Percentiles rank a stretch among this genome's conserved stretches.
Evolutionary conservation across 306 rosid species (phyloP).

Genomic region (Herpetospermum pedunculosum): DNA sequence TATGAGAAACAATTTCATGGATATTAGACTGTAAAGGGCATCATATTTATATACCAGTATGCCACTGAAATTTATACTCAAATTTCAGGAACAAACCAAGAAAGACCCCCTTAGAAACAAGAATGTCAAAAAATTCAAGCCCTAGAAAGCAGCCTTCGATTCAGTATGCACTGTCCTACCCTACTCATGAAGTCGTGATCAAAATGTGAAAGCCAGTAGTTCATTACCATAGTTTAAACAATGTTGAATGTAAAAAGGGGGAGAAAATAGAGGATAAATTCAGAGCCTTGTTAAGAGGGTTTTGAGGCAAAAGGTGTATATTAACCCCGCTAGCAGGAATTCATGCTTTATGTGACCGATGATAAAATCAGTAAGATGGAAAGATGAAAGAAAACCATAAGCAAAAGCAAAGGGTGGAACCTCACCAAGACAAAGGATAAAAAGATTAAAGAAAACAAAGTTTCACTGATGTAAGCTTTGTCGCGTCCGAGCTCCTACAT

Average conservation of each 20-base stretch:
- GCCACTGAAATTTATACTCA: background rate
- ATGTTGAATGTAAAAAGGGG: background rate
- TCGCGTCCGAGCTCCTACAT: constrained; percentile 64
- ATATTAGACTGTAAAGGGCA: background rate
- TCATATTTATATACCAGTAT: background rate
- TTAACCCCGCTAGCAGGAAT: background rate
- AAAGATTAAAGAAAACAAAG: constrained; percentile 48
- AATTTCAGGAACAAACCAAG: background rate
- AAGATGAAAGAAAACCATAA: background rate
- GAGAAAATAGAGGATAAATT: background rate
- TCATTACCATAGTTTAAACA: background rate
- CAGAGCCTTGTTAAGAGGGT: background rate
- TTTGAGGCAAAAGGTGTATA: background rate
- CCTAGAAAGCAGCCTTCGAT: background rate
- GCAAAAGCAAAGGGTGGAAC: background rate
- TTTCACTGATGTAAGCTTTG: constrained; percentile 64
- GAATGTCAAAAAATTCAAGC: background rate
- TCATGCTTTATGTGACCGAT: background rate
- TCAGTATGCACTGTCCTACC: background rate
- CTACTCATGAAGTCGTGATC: background rate
- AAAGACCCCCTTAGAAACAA: background rate
- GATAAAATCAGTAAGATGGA: background rate
- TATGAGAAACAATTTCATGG: background rate
- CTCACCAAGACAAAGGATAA: constrained; percentile 62
- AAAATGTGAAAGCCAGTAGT: background rate